Percentiles rank a stretch among this genome's conserved stretches.
Conservation (phyloP, 140 eudicot species). For the Erigeron philadelphicus region DNA sequence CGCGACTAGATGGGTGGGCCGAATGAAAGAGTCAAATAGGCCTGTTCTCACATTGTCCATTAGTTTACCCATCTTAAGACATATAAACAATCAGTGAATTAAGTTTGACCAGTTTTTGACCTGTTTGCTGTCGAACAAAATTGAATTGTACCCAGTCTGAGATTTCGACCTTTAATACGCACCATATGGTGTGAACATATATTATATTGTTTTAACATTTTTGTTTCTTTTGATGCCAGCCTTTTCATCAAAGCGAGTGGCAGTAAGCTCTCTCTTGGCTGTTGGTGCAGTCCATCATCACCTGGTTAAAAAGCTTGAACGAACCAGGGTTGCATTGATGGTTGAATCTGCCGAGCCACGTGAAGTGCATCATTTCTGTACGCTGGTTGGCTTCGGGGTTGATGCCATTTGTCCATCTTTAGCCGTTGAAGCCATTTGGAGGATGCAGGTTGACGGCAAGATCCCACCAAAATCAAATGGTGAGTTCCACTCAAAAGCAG, state of each 20-base stretch:
- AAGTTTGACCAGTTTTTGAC: neutral
- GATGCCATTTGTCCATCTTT: constrained; percentile 96
- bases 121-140: no score
- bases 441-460: constrained; percentile 95
- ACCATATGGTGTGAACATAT: neutral
- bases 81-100: neutral
- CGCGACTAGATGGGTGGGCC: neutral
- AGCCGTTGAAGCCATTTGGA: constrained; percentile 94
- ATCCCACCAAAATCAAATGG: constrained; percentile 88
- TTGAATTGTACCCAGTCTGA: neutral
- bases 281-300: constrained; percentile 98
- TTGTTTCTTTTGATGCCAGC: constrained; percentile 38
- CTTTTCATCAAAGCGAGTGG: constrained; percentile 77
- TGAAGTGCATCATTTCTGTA: constrained; percentile 98
- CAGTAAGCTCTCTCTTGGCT: constrained; percentile 90
- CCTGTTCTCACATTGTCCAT: neutral
- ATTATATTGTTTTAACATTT: neutral
- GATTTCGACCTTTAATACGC: neutral
- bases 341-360: constrained; percentile 99
- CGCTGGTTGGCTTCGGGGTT: constrained; percentile 92
- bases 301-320: constrained; percentile 79
- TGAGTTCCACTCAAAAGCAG: constrained; percentile 74
- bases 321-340: constrained; percentile 78
- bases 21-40: neutral
- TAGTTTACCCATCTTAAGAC: neutral